Evolutionary conservation across 305 asterid genomes (phyloP), one percentile per base, ranked within the genome.

Genomic region (Fraxinus xanthoxyloides): DNA sequence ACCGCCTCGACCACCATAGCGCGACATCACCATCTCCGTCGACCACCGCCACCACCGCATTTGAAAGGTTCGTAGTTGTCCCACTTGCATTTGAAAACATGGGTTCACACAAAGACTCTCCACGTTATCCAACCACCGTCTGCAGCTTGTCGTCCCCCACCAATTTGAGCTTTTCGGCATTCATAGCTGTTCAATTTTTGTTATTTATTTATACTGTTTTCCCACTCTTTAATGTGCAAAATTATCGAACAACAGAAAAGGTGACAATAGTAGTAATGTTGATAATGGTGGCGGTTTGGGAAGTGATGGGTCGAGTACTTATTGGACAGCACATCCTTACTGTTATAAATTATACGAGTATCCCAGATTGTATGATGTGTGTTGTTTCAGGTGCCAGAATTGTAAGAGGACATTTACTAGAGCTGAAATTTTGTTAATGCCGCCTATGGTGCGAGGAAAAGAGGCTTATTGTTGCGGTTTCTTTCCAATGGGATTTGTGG

Each of bases 311-410:
- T 7, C 38, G 40, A 79, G 67, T 76, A 87, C 84, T 80, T 85
- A 93, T 35, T 95, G 99, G 99, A 92, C 98, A 7, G 87, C 92
- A 24, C 93, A 97, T 82, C 98, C 98, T 0, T 95, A 95, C 80
- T 95, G 97, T 84, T 92, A 93, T 80, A 87, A 90, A 76, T 73
- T 94, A 88, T 91, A 88, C 80, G 97, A 93, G 88, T 92, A 90
- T 73, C 86, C 91, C 0, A 89, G 90, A 84, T 76, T 19, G 73
- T 95, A 93, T 72, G 92, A 88, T 67, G 97, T n/a, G n/a, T n/a
- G 97, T 78, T 93, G 97, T 67, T 36, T 95, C 85, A 83, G 92
- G 79, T 93, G 98, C 72, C 90, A 85, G 81, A 89, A 86, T 63
- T 95, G 98, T 79, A 87, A 75, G 85, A 92, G 93, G 82, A 94